phyloP scores from a whole-genome alignment of 139 green algal genomes.

The Trebouxia sp. region DNA sequence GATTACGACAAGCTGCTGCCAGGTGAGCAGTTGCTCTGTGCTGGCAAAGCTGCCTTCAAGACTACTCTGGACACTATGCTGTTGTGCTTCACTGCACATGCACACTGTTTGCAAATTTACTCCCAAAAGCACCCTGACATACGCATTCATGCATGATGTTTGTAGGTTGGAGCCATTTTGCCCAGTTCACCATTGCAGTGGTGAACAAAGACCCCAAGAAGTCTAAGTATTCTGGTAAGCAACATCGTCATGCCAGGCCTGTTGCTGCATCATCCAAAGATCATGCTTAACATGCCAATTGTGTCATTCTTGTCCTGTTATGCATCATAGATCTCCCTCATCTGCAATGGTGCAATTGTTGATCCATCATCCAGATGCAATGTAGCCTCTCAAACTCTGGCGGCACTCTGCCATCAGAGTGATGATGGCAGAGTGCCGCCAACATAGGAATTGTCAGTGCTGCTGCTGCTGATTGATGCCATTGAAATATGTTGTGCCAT shows the following conservation, averaged over 20 bases:
- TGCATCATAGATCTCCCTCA: too few relatives aligned
- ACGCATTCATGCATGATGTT: too few relatives aligned
- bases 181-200: constrained; percentile 99
- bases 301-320: too few relatives aligned
- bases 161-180: constrained; percentile 96
- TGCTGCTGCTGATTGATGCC: background rate
- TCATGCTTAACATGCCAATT: too few relatives aligned
- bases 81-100: too few relatives aligned
- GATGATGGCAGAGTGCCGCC: background rate
- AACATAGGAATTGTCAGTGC: background rate
- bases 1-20: constrained; percentile 99
- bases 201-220: constrained; percentile 99
- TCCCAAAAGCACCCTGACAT: background rate
- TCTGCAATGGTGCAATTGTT: too few relatives aligned
- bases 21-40: constrained; percentile 53
- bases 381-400: too few relatives aligned
- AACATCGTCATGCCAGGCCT: background rate
- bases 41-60: background rate
- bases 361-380: too few relatives aligned
- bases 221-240: constrained; percentile 90
- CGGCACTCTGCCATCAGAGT: too few relatives aligned
- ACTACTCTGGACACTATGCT: too few relatives aligned
- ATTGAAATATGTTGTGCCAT: background rate
- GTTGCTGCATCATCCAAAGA: background rate
- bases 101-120: background rate